Evolutionary conservation across 2,329 filamentous ascomycete species (phyloP).

Genomic region (Fusarium heterosporum): DNA sequence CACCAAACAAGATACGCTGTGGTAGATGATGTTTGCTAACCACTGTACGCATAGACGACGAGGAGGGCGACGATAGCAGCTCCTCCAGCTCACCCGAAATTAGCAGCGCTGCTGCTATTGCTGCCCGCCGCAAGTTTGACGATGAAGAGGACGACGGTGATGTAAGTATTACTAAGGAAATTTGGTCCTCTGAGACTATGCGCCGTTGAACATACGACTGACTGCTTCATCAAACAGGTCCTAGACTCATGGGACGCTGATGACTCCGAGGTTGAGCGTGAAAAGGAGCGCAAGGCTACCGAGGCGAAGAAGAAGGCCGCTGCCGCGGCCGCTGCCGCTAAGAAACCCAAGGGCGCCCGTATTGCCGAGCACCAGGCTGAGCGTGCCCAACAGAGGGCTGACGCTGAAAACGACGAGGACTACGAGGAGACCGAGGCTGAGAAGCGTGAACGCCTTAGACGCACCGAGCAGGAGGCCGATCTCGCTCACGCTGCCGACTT

Average conservation of each 20-base stretch:
- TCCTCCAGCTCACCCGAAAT: constrained; percentile 53
- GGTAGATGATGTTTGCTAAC: constrained; percentile 20
- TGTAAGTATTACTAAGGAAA: constrained; percentile 61
- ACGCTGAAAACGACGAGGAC: constrained; percentile 68
- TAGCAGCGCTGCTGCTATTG: constrained; percentile 52
- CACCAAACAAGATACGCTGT: background rate
- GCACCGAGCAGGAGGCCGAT: constrained; percentile 87
- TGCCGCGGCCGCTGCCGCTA: constrained; percentile 86
- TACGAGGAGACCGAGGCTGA: constrained; percentile 80
- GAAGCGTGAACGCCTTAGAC: constrained; percentile 78
- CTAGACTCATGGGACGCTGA: constrained; percentile 97
- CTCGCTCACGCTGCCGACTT: constrained; percentile 91
- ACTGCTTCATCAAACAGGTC: constrained; percentile 67
- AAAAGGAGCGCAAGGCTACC: constrained; percentile 89
- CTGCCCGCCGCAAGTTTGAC: constrained; percentile 75
- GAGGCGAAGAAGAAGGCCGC: constrained; percentile 91
- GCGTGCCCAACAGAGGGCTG: constrained; percentile 64
- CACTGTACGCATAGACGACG: constrained; percentile 51
- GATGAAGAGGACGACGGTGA: constrained; percentile 90
- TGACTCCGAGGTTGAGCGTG: constrained; percentile 95
- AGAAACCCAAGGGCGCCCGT: constrained; percentile 89
- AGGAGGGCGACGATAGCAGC: constrained; percentile 54
- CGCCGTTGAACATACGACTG: background rate
- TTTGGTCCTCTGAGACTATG: background rate
- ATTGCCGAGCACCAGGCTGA: constrained; percentile 81